Conservation (phyloP, 2,329 filamentous ascomycete genomes). For the Madurella mycetomatis region DNA sequence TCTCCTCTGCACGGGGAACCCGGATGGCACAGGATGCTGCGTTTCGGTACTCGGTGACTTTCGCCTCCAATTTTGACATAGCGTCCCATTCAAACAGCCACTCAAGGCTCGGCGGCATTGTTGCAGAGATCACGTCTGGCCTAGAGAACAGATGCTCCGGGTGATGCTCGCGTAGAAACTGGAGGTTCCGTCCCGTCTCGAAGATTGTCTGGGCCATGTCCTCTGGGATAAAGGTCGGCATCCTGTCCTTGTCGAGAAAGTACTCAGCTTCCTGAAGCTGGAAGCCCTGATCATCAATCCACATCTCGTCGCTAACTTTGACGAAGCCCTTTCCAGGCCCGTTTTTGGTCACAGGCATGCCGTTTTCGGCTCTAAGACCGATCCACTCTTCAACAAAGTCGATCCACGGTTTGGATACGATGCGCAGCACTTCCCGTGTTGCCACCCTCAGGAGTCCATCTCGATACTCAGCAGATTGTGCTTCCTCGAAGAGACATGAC, state of each 20-base stretch:
- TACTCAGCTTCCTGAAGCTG: slow-evolving; percentile 57
- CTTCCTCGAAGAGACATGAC: slow-evolving; percentile 57
- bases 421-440: slow-evolving; percentile 59
- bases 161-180: slow-evolving; percentile 67
- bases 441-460: slow-evolving; percentile 58
- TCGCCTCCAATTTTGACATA: slow-evolving; percentile 59
- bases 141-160: slow-evolving; percentile 64
- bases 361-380: slow-evolving; percentile 58
- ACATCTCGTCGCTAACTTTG: slow-evolving; percentile 50
- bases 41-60: slow-evolving; percentile 51
- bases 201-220: slow-evolving; percentile 71
- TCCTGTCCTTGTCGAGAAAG: slow-evolving; percentile 57
- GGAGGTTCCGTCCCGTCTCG: slow-evolving; percentile 71
- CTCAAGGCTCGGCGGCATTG: slow-evolving; percentile 52
- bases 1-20: neutral
- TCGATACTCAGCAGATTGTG: slow-evolving; percentile 60
- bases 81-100: slow-evolving; percentile 72
- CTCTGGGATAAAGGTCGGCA: slow-evolving; percentile 66
- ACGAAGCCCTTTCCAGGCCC: slow-evolving; percentile 55
- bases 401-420: slow-evolving; percentile 33
- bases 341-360: slow-evolving; percentile 49
- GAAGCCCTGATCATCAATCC: slow-evolving; percentile 55
- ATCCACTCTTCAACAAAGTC: slow-evolving; percentile 64
- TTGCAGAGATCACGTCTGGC: slow-evolving; percentile 41
- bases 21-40: slow-evolving; percentile 35